Evolutionary conservation across 1,139 yeast species (phyloP), one percentile per base, ranked within the genome.

Genomic region (Wickerhamomyces sp.): DNA sequence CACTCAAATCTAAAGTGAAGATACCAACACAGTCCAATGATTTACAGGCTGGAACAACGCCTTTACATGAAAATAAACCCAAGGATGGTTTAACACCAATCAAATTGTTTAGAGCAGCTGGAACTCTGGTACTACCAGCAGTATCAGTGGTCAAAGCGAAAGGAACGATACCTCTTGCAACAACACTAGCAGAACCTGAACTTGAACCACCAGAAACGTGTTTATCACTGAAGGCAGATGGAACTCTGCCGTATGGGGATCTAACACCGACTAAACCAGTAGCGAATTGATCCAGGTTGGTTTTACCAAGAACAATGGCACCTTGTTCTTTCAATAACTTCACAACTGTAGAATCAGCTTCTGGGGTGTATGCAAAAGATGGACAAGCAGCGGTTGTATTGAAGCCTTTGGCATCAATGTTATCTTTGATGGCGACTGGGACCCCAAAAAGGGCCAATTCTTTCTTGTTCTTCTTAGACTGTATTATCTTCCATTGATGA

Each of bases 41-140:
- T 64, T 84, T 87, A 68, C 98, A 91, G 14, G 98, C 98, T n/a
- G 98, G 98, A 7, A 93, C 94, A 27, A 93, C 96, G 46, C 98
- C 98, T 10, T 72, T 65, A 50, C 94, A 81, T 10, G 95, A 85
- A 56, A 91, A 81, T 1, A 81, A 80, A 39, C 98, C 99, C 52
- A 82, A 81, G 3, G 97, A 83, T 33, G 99, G 98, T 64, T 93
- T 93, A 50, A 93, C 75, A 13, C 98, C 98, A 53, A 93, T 76
- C 57, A 93, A 67, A 64, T 91, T 91, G 73, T 93, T 93, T 56
- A 91, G 74, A 27, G 90, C 93, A n/a, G 98, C 98, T 27, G 99
- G 99, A 31, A 93, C 98, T 60, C 98, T 77, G 41, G 97, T 97
- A 11, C 96, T 87, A 27, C 99, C 99, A n/a, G 98, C 98, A 39